These are phyloP conservation scores for Fusarium incarnatum DNA, from an alignment of 2,329 filamentous ascomycete species.

Conservation along the genomic window DNA sequence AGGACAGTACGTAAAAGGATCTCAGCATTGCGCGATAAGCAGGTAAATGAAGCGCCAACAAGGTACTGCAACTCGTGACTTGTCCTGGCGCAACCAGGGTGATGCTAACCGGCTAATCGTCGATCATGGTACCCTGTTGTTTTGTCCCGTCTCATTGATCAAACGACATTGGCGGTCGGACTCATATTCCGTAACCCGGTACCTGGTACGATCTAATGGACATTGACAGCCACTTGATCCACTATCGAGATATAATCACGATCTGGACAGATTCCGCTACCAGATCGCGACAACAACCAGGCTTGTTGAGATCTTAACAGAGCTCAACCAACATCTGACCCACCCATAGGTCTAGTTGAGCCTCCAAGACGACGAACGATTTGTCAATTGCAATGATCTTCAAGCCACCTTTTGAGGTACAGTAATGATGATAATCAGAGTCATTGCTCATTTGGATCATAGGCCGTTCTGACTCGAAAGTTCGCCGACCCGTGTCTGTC, in stretches of 20 bases:
- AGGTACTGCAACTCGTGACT: not conserved
- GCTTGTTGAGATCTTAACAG: constrained; percentile 28
- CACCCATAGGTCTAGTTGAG: not conserved
- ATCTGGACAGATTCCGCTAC: constrained; percentile 34
- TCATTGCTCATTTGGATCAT: not conserved
- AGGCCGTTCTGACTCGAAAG: not conserved
- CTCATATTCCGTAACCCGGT: constrained; percentile 29
- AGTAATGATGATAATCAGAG: constrained; percentile 3
- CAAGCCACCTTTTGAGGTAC: not conserved
- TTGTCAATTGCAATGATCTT: not conserved
- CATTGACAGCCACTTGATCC: constrained; percentile 36
- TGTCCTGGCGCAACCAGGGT: constrained; percentile 19
- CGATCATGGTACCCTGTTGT: constrained; percentile 21
- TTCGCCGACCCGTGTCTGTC: not conserved
- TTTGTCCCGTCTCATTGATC: constrained; percentile 11
- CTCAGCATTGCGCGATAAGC: not conserved
- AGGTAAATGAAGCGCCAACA: constrained; percentile 6
- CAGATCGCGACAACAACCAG: constrained; percentile 30
- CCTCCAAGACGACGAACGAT: not conserved
- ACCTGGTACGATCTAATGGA: constrained; percentile 32
- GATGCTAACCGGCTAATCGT: constrained; percentile 7
- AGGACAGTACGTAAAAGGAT: not conserved
- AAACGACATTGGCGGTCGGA: constrained; percentile 13
- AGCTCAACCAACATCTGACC: constrained; percentile 11
- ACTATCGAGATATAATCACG: constrained; percentile 44